Evolutionary conservation across 345 rosid species (phyloP).

Genomic region (Arabidopsis suecica): DNA sequence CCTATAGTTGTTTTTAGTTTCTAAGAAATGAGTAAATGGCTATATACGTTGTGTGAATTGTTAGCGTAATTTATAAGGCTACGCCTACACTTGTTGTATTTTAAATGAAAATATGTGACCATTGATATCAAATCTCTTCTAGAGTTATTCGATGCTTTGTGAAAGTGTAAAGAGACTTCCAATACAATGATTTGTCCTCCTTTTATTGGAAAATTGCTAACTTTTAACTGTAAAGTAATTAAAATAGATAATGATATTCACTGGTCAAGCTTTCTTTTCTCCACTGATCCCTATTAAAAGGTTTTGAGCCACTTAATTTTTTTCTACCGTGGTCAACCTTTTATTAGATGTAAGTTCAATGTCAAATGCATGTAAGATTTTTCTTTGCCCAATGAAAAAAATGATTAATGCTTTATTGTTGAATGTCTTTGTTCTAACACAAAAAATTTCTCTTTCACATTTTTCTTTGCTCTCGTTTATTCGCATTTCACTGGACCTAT

Average conservation of each 20-base stretch:
- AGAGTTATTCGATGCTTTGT: conserved; percentile 39
- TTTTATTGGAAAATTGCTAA: conserved; percentile 27
- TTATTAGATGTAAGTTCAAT: conserved; percentile 7
- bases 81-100: neutral
- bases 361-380: conserved; percentile 7
- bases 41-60: neutral
- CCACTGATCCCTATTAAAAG: conserved; percentile 23
- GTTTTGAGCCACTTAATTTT: conserved; percentile 20
- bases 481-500: neutral
- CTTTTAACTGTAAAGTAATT: conserved; percentile 35
- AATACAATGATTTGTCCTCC: conserved; percentile 33
- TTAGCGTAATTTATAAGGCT: conserved; percentile 18
- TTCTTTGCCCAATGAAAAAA: neutral
- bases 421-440: too few relatives aligned
- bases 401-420: conserved; percentile 7
- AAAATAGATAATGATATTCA: conserved; percentile 29
- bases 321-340: conserved; percentile 27
- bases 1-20: neutral
- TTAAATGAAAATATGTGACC: conserved; percentile 10
- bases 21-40: neutral
- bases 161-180: conserved; percentile 42
- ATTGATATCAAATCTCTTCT: conserved; percentile 20
- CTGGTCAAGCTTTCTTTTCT: conserved; percentile 33
- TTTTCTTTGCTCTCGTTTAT: neutral
- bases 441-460: neutral